Conservation (phyloP, 108 stramenopile genomes). For the Nitzschia sp. region DNA sequence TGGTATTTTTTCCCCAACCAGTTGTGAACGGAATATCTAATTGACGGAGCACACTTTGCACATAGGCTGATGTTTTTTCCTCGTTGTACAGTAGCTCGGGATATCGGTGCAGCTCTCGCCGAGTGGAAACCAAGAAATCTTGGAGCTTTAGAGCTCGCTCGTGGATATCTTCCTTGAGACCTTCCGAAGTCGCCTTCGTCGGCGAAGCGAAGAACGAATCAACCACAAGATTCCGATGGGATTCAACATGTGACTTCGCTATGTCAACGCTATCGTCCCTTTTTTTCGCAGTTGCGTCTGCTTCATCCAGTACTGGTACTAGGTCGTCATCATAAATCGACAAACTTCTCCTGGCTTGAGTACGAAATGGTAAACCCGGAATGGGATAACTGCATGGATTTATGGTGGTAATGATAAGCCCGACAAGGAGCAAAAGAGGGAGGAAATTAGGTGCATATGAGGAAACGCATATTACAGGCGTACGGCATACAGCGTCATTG, state of each 20-base stretch:
- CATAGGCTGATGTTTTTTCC: conserved; percentile 54
- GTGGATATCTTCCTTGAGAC: conserved; percentile 36
- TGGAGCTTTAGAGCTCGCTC: conserved; percentile 22
- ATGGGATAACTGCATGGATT: neutral
- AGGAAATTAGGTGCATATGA: too few species aligned
- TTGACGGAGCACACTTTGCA: conserved; percentile 55
- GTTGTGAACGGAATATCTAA: conserved; percentile 56
- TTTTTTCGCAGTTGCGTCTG: neutral
- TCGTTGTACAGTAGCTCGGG: conserved; percentile 86
- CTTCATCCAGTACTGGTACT: too few species aligned
- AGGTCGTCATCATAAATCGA: neutral
- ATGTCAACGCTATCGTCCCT: neutral
- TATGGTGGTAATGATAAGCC: too few species aligned
- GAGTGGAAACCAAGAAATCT: conserved; percentile 55
- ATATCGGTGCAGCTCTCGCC: conserved; percentile 66
- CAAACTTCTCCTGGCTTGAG: neutral
- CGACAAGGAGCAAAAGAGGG: too few species aligned
- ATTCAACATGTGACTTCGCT: neutral
- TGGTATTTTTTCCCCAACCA: conserved; percentile 77
- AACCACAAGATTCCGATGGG: conserved; percentile 20
- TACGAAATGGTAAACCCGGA: conserved; percentile 12
- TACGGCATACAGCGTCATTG: too few species aligned
- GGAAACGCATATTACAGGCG: too few species aligned
- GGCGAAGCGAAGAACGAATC: conserved; percentile 21
- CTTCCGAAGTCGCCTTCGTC: neutral